A percentile compares a stretch with the other conserved stretches of the same genome.
Conservation (phyloP, 306 rosid species). For the Ziziphus jujuba region DNA sequence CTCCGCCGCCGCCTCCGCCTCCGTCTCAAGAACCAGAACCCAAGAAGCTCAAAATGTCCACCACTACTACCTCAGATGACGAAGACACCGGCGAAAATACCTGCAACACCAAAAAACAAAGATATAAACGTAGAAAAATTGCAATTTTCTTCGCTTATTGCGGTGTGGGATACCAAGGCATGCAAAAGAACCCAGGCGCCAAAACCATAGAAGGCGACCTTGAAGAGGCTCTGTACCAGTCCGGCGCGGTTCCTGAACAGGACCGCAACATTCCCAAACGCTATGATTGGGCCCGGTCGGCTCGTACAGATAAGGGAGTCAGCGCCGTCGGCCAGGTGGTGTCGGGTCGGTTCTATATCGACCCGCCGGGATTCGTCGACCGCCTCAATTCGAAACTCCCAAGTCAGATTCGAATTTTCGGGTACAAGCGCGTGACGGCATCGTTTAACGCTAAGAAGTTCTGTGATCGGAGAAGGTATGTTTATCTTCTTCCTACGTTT, state of each 20-base stretch:
- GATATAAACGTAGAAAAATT: constrained; percentile 80
- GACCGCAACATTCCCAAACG: constrained; percentile 70
- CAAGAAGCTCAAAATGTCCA: constrained; percentile 78
- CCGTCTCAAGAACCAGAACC: constrained; percentile 50
- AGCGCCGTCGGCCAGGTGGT: constrained; percentile 97
- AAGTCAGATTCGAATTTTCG: constrained; percentile 78
- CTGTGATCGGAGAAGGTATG: constrained; percentile 93
- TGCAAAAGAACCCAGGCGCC: constrained; percentile 98
- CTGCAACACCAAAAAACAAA: constrained; percentile 33
- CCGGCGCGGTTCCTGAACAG: constrained; percentile 85
- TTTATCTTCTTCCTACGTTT: constrained; percentile 81
- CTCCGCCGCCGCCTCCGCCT: constrained; percentile 35
- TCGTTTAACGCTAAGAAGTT: constrained; percentile 91
- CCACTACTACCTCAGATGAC: constrained; percentile 71
- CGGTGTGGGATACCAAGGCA: constrained; percentile 97
- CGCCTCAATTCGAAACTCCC: constrained; percentile 79
- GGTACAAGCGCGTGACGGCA: constrained; percentile 78
- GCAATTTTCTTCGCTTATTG: constrained; percentile 89
- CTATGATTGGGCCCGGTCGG: constrained; percentile 92
- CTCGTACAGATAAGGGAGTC: constrained; percentile 96
- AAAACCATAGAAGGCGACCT: constrained; percentile 95
- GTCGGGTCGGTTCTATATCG: constrained; percentile 85
- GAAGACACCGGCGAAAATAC: constrained; percentile 41
- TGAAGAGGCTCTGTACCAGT: constrained; percentile 71
- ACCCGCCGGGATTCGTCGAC: constrained; percentile 87